Evolutionary conservation across 257 asterid genomes (phyloP), one percentile per base, ranked within the genome.

Genomic region (Cruciata laevipes): DNA sequence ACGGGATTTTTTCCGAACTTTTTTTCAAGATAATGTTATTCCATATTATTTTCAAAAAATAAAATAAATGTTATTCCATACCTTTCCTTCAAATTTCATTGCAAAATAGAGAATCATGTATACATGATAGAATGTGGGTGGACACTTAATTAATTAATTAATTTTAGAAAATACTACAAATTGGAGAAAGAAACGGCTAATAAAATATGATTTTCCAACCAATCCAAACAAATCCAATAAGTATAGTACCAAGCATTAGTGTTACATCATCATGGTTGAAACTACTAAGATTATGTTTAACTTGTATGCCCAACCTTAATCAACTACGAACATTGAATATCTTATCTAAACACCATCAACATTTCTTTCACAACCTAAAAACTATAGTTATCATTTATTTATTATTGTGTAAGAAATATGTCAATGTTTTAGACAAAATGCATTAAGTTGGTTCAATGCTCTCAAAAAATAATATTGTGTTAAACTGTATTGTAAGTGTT

Each of bases 101-200:
- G 49, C 71, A 65, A 70, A 40, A 63, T 73, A 61, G 49, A 23
- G 31, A 61, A 31, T 73, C n/a, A 3, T 47, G 16, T 13, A 47
- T 40, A 40, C 49, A 47, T 47, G 53, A 47, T 17, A 14, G 51
- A 42, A 12, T 11, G 42, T 9, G 42, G 42, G 51, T 42, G 51
- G 18, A 42, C 0, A 13, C 3, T 14, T 47, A 47, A 47, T 47
- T 47, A 47, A 47, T 47, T 47, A 1, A n/a, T 47, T n/a, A n/a
- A n/a, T n/a, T n/a, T 16, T 14, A 47, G 21, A 17, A 16, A 47
- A 47, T 47, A 47, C 55, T 16, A 49, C 32, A 31, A 44, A 32
- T 58, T 51, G 32, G 63, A 47, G 58, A 59, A 58, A 80, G 66
- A 63, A 32, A 23, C 66, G 74, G 72, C 73, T 55, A 4, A 42